phyloP scores from a whole-genome alignment of 1,284 basidiomycete species.

The Xerocomus cyaneibrunnescens region DNA sequence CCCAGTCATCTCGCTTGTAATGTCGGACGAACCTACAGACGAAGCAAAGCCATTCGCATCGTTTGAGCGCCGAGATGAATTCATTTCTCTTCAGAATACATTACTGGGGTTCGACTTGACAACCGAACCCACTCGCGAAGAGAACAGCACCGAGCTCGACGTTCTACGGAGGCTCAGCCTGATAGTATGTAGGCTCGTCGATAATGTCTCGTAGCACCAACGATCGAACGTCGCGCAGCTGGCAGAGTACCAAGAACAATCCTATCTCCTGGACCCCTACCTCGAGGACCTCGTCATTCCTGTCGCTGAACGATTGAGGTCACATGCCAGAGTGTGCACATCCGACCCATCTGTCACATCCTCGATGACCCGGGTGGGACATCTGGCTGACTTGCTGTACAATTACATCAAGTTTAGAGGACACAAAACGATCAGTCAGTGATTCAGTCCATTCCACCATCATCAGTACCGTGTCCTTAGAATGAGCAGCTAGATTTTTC shows the following conservation, averaged over 20 bases:
- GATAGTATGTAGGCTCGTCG: constrained; percentile 30
- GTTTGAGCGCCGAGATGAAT: constrained; percentile 64
- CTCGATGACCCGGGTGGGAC: constrained; percentile 46
- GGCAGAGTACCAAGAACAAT: constrained; percentile 89
- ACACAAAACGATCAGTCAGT: constrained; percentile 89
- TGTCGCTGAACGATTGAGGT: constrained; percentile 66
- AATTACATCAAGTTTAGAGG: constrained; percentile 88
- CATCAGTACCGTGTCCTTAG: constrained; percentile 16
- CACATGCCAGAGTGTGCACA: constrained; percentile 51
- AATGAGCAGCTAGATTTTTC: constrained; percentile 75
- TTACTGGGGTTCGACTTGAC: constrained; percentile 54
- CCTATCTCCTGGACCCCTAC: constrained; percentile 94
- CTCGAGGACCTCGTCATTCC: constrained; percentile 84
- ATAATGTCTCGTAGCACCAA: constrained; percentile 5
- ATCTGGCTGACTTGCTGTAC: constrained; percentile 72
- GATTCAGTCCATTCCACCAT: constrained; percentile 3
- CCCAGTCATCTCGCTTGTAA: constrained; percentile 4
- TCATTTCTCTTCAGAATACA: constrained; percentile 49
- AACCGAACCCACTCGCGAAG: constrained; percentile 46
- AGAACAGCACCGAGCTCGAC: constrained; percentile 44
- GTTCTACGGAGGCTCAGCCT: constrained; percentile 43
- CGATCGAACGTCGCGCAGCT: constrained; percentile 51
- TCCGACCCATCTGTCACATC: constrained; percentile 36
- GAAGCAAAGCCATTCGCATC: constrained; percentile 50
- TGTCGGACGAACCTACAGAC: constrained; percentile 38